Evolutionary conservation across 73 alveolate species (phyloP).

Genomic region (Tetrahymena thermophila): DNA sequence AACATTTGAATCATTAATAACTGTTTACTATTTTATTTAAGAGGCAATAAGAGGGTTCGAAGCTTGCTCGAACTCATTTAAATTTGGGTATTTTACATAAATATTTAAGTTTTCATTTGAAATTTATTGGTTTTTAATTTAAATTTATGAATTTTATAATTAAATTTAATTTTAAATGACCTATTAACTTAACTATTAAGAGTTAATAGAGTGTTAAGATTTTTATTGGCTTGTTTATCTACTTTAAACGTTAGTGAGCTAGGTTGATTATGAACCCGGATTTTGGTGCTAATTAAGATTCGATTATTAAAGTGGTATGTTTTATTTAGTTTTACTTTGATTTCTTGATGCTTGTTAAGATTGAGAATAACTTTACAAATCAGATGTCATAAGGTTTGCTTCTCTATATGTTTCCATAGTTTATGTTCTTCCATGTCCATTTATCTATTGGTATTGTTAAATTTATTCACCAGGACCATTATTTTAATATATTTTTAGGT

Average conservation of each 20-base stretch:
- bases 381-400: background rate
- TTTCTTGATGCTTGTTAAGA: background rate
- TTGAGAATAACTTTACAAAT: background rate
- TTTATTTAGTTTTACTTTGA: background rate
- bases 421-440: background rate
- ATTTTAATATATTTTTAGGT: background rate
- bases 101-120: background rate
- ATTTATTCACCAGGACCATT: background rate
- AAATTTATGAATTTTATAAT: background rate
- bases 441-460: background rate
- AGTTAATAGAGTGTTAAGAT: background rate
- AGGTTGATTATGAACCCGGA: background rate
- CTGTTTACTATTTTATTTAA: background rate
- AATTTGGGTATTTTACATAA: background rate
- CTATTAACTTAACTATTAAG: background rate
- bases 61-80: background rate
- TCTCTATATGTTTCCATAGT: background rate
- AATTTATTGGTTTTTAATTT: background rate
- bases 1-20: background rate
- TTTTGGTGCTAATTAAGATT: background rate
- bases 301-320: background rate
- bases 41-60: background rate
- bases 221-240: background rate
- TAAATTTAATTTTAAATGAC: too few relatives aligned
- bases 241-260: background rate